Conservation (phyloP, 306 rosid species). For the Cucurbita argyrosperma region DNA sequence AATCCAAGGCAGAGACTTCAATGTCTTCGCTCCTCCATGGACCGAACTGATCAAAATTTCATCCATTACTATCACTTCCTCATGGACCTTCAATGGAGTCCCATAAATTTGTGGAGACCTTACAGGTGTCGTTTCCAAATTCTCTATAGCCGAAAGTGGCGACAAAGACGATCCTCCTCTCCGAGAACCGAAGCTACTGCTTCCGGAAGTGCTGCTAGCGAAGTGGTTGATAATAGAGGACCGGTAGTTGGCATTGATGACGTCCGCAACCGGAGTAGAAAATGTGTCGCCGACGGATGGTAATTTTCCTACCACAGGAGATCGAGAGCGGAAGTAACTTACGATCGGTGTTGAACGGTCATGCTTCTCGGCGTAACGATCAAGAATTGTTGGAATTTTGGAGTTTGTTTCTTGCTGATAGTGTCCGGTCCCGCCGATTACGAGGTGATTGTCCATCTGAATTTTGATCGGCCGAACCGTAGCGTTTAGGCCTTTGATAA, state of each 20-base stretch:
- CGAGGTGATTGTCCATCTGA: slow-evolving; percentile 13
- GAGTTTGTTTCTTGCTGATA: slow-evolving; percentile 15
- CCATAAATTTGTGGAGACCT: slow-evolving; percentile 29
- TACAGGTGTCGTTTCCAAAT: slow-evolving; percentile 13
- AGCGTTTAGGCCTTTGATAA: background rate
- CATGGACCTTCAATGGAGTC: slow-evolving; percentile 36
- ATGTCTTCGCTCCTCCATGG: slow-evolving; percentile 15
- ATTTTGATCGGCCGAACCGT: slow-evolving; percentile 10
- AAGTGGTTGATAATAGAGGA: background rate
- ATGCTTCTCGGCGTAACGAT: slow-evolving; percentile 26
- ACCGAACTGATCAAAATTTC: slow-evolving; percentile 30
- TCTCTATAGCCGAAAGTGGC: slow-evolving; percentile 41
- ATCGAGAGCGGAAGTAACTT: slow-evolving; percentile 23
- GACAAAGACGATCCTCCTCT: slow-evolving; percentile 13
- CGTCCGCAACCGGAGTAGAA: background rate
- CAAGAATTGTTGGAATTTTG: slow-evolving; percentile 20
- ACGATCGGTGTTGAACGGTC: slow-evolving; percentile 26
- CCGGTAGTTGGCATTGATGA: background rate
- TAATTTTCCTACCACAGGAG: slow-evolving; percentile 23
- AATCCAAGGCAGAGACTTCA: slow-evolving; percentile 27
- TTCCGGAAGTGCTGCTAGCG: slow-evolving; percentile 7
- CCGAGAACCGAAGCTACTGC: slow-evolving; percentile 3
- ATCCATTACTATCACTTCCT: slow-evolving; percentile 53
- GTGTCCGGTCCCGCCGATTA: slow-evolving; percentile 18
- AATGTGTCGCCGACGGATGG: background rate